These are phyloP conservation scores for Aspergillus unguis DNA, from an alignment of 2,329 filamentous ascomycete genomes.

Conservation along the genomic window DNA sequence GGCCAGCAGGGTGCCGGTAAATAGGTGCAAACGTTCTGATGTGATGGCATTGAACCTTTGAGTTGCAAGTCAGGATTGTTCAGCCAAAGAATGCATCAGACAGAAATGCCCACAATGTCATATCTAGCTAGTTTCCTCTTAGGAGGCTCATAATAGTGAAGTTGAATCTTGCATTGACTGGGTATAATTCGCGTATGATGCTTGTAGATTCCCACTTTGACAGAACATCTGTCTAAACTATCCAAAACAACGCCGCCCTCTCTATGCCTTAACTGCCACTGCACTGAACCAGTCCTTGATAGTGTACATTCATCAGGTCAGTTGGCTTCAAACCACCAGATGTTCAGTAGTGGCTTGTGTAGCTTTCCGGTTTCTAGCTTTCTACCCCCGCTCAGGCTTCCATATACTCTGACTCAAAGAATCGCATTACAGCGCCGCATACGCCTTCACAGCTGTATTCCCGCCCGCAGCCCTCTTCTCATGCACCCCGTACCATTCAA, in stretches of 20 bases:
- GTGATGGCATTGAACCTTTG: neutral
- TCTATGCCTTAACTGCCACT: slow-evolving; percentile 1
- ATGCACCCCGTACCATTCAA: slow-evolving; percentile 59
- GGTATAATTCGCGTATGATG: slow-evolving; percentile 16
- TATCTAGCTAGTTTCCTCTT: neutral
- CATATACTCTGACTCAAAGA: neutral
- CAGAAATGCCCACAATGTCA: neutral
- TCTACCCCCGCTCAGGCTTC: no score
- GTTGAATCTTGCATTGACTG: slow-evolving; percentile 12
- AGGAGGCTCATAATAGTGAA: neutral
- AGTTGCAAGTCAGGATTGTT: neutral
- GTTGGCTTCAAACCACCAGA: no score
- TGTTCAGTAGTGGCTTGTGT: no score
- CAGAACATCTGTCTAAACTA: neutral
- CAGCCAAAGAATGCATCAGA: neutral
- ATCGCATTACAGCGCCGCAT: slow-evolving; percentile 33
- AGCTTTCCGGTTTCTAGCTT: no score
- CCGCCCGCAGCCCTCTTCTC: slow-evolving; percentile 56
- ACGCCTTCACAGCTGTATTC: slow-evolving; percentile 59
- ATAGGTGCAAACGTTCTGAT: neutral
- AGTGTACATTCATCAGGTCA: no score
- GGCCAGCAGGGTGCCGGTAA: neutral
- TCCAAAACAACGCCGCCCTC: slow-evolving; percentile 7
- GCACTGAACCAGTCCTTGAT: neutral
- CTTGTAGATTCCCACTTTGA: slow-evolving; percentile 5